Percentiles rank a stretch among this genome's conserved stretches.
These are phyloP conservation scores for Ceratorhiza oryzae-sativae DNA, from an alignment of 1,284 basidiomycete species.

Conservation along the genomic window DNA sequence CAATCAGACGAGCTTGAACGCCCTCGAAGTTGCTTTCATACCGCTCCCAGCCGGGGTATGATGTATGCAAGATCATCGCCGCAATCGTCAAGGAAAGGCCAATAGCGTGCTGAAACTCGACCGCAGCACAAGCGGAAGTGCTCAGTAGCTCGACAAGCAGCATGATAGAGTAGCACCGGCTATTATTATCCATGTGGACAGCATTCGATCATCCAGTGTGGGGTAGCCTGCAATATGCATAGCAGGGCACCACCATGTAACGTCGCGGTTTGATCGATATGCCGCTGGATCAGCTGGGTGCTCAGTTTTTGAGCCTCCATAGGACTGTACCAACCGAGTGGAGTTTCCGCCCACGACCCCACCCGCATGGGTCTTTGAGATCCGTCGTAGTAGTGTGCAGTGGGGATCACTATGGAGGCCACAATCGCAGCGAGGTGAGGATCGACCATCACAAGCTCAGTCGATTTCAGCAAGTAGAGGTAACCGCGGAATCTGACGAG, in stretches of 20 bases:
- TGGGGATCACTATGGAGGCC: background rate
- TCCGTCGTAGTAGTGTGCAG: background rate
- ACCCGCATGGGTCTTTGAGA: background rate
- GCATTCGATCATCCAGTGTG: background rate
- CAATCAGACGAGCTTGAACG: background rate
- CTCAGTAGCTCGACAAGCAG: background rate
- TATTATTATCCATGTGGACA: background rate
- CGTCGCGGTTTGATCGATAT: too few relatives aligned
- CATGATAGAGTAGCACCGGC: background rate
- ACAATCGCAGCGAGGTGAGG: background rate
- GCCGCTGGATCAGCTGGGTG: too few relatives aligned
- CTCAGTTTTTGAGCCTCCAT: background rate
- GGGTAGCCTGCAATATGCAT: too few relatives aligned
- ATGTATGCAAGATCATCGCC: background rate
- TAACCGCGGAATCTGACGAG: background rate
- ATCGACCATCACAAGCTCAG: background rate
- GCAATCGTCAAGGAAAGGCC: background rate
- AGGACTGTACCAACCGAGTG: background rate
- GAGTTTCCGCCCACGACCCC: background rate
- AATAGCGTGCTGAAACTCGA: background rate
- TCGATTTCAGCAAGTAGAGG: background rate
- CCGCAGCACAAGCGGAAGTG: background rate
- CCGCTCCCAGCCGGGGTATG: background rate
- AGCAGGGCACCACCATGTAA: too few relatives aligned
- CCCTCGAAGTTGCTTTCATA: background rate